A percentile compares a stretch with the other conserved stretches of the same genome.
phyloP scores from a whole-genome alignment of 805 yeast species.

The Candida schatavii region DNA sequence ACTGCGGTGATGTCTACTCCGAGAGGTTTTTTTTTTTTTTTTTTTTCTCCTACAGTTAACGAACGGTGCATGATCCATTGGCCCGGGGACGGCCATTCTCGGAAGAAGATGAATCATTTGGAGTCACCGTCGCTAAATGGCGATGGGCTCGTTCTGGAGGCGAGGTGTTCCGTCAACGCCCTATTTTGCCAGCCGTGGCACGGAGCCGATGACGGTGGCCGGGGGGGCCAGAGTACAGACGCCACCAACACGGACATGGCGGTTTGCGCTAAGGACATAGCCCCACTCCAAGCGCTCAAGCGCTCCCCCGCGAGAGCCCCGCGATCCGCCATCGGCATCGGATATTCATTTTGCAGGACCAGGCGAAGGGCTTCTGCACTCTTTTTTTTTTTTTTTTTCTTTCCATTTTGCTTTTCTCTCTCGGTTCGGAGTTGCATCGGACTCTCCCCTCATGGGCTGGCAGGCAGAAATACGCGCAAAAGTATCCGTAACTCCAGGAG shows the following conservation, averaged over 20 bases:
- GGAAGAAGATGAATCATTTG: not conserved
- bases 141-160: not conserved
- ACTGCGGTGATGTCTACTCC: not conserved
- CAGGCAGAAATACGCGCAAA: no score
- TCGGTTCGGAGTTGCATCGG: not conserved
- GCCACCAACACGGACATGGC: no score
- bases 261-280: no score
- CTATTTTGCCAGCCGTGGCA: no score
- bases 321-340: no score
- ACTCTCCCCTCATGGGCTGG: conserved; percentile 1
- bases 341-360: no score
- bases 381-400: conserved; percentile 1
- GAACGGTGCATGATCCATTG: not conserved
- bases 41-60: not conserved
- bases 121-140: not conserved
- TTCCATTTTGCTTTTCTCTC: not conserved
- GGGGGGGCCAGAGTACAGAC: no score
- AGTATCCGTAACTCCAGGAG: no score
- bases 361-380: not conserved
- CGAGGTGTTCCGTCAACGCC: not conserved
- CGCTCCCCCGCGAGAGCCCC: no score
- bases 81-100: not conserved
- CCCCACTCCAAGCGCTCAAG: no score
- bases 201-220: no score
- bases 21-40: not conserved